Evolutionary conservation across 768 basidiomycete species (phyloP).

Genomic region (Boletales sp.): DNA sequence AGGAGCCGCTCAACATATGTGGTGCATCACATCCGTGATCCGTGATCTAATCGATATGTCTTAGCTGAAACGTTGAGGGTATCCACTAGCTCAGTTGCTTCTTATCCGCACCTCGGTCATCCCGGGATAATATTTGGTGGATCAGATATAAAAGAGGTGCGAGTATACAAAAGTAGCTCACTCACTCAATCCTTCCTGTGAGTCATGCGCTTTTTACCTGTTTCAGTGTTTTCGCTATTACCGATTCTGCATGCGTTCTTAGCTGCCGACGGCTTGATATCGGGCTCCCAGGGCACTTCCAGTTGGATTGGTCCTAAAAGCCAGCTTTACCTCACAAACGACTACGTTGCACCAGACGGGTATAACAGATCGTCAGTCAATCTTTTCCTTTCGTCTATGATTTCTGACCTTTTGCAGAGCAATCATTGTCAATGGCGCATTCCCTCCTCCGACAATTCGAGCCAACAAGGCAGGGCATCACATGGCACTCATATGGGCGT

Average conservation of each 20-base stretch:
- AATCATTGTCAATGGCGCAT: slow-evolving; percentile 37
- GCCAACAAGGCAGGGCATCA: slow-evolving; percentile 30
- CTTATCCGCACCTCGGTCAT: too few species aligned
- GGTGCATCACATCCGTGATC: too few species aligned
- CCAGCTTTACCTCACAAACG: slow-evolving; percentile 35
- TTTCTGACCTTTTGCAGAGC: slow-evolving; percentile 22
- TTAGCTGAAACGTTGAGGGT: background rate
- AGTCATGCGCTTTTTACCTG: background rate
- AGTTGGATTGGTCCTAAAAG: slow-evolving; percentile 11
- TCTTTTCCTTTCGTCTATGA: background rate
- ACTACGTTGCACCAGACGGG: slow-evolving; percentile 41
- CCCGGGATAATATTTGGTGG: too few species aligned
- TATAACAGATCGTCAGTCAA: slow-evolving; percentile 32
- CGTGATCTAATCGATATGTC: background rate
- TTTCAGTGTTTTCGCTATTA: background rate
- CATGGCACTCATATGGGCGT: background rate
- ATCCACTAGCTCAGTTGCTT: too few species aligned
- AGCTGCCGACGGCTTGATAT: too few species aligned
- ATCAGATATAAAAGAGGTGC: too few species aligned
- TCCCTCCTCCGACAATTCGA: slow-evolving; percentile 42
- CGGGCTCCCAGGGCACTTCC: too few species aligned
- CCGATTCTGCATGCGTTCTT: background rate
- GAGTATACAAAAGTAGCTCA: background rate
- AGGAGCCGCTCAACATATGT: background rate
- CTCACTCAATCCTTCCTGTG: background rate